Base-by-base conservation (phyloP, 192 early-diverging fungal genomes). In the Coemansia sp. region DNA sequence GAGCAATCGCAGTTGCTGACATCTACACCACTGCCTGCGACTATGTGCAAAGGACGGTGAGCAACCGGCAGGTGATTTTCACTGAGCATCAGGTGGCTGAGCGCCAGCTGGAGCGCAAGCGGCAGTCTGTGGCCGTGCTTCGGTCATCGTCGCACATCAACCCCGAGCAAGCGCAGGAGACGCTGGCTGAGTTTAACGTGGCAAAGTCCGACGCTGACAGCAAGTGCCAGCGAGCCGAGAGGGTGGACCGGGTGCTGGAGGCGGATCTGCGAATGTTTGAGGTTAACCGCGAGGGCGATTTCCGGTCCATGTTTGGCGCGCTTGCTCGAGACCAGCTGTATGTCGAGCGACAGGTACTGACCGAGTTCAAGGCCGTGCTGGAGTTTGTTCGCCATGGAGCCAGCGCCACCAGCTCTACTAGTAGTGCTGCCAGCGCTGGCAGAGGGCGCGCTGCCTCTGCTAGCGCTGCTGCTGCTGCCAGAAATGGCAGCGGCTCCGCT, bases 81-180 rank as follows among this genome's bases (percentile, higher is more conserved):
- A 69, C 60, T 13, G 78, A 80, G 40, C 68, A 72, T 53, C 71
- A 80, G 46, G 68, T 70, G 9, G 60, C 69, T 1, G 58, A 66
- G 53, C 68, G 69, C 5, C 72, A 76, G 60, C 53, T 76, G 31
- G 73, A 76, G 57, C 71, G 73, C 51, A 71, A 73, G 59, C 51
- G 65, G 17, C 78, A 80, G 62, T 55, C 73, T 9, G 69, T 77
- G 15, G 73, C 73, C 1, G 78, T 72, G 37, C 63, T 80, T 40
- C 58, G 68, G 18, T 53, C 73, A 18, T 71, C 78, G 49, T 52
- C 68, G 2, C 58, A 55, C 13, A 80, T 80, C 52, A 61, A 60
- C 30, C 21, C 69, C 0, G 78, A 65, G 10, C 71, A 68, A 26
- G 66, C 58, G 22, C 65, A 75, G 38, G 71, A 77, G 33, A 67